Percentiles rank a stretch among this genome's conserved stretches.
Evolutionary conservation across 2,329 filamentous ascomycete species (phyloP).

Genomic region (Zymoseptoria pseudotritici): DNA sequence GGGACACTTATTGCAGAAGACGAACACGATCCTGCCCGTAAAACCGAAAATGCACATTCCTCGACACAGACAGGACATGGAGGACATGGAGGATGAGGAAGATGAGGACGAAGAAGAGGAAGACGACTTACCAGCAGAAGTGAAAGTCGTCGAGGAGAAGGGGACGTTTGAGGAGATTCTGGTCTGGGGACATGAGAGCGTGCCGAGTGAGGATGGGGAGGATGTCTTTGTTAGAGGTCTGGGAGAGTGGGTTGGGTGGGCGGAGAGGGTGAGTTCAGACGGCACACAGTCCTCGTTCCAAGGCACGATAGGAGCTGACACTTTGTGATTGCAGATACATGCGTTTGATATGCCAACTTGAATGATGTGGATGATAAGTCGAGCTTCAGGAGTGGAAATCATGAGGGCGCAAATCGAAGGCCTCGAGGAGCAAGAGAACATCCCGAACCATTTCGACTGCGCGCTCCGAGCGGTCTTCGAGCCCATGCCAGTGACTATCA

Average conservation of each 20-base stretch:
- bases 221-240: conserved; percentile 70
- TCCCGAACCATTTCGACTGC: neutral
- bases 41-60: neutral
- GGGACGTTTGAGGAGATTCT: conserved; percentile 66
- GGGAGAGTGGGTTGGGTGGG: conserved; percentile 71
- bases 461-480: neutral
- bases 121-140: conserved; percentile 41
- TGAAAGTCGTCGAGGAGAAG: conserved; percentile 53
- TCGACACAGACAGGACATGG: conserved; percentile 4
- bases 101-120: conserved; percentile 38
- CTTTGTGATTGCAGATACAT: conserved; percentile 7
- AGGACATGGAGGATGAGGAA: conserved; percentile 26
- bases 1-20: conserved; percentile 29
- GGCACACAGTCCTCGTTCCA: neutral
- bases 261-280: conserved; percentile 52
- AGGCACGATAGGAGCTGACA: neutral
- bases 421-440: neutral
- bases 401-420: neutral
- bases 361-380: neutral
- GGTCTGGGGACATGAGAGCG: conserved; percentile 75
- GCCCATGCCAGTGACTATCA: neutral
- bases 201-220: conserved; percentile 44
- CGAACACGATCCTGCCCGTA: conserved; percentile 13
- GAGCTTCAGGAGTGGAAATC: neutral
- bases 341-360: conserved; percentile 2